Conservation (phyloP, 177 flowering plant species). For the Vitis hybrid region DNA sequence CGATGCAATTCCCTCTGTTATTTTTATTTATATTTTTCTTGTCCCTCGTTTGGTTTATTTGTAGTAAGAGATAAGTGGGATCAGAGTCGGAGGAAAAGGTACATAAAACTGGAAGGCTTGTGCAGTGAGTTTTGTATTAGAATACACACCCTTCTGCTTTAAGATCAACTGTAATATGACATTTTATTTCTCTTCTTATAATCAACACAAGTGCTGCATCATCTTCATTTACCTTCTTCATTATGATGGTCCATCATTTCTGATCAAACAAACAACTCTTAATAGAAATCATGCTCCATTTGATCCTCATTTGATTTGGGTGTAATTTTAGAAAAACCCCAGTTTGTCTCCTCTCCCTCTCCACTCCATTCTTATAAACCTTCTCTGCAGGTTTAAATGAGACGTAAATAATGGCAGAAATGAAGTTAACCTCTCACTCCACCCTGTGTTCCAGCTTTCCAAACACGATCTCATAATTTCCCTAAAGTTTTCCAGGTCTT, state of each 20-base stretch:
- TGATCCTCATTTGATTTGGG: too few species aligned
- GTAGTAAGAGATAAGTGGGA: constrained; percentile 2
- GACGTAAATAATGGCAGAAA: too few species aligned
- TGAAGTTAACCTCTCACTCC: too few species aligned
- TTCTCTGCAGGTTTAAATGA: too few species aligned
- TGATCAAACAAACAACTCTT: background rate
- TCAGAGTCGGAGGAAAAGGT: background rate
- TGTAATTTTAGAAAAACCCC: too few species aligned
- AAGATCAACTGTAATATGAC: background rate
- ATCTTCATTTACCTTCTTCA: background rate
- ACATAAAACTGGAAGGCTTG: constrained; percentile 5
- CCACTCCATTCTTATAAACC: too few species aligned
- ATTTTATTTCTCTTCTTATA: constrained; percentile 1
- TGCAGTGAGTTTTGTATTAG: constrained; percentile 4
- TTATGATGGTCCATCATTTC: background rate
- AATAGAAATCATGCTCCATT: background rate
- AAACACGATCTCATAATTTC: too few species aligned
- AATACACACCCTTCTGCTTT: constrained; percentile 2
- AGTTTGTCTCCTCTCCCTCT: too few species aligned
- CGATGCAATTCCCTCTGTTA: constrained; percentile 16
- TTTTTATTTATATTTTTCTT: background rate
- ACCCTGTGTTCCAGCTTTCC: too few species aligned
- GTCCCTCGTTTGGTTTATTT: constrained; percentile 4
- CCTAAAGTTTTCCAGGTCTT: too few species aligned
- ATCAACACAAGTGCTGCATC: background rate